A percentile compares a stretch with the other conserved stretches of the same genome.
Conservation (phyloP, 148 eudicot species). For the Amaranthus palmeri region DNA sequence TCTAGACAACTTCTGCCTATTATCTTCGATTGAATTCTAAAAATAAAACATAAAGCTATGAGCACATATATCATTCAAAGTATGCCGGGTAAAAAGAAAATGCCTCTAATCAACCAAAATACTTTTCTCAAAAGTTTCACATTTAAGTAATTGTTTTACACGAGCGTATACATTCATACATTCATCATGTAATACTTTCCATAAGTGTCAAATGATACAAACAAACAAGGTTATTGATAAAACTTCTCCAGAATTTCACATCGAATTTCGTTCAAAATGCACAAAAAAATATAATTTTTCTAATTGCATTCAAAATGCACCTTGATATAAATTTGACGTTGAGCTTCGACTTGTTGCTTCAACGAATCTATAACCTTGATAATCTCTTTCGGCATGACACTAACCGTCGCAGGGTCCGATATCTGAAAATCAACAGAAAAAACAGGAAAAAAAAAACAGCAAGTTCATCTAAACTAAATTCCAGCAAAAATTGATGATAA, state of each 20-base stretch:
- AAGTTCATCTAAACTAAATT: neutral
- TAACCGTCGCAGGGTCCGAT: slow-evolving; percentile 21
- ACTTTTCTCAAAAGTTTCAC: neutral
- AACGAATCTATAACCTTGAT: slow-evolving; percentile 55
- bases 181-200: neutral
- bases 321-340: slow-evolving; percentile 56
- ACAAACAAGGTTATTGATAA: no score
- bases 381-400: slow-evolving; percentile 38
- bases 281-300: neutral
- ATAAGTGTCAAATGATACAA: neutral
- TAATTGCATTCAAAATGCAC: slow-evolving; percentile 26
- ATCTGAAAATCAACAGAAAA: slow-evolving; percentile 29
- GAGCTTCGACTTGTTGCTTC: slow-evolving; percentile 61
- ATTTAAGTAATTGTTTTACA: neutral
- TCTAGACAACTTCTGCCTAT: slow-evolving; percentile 50
- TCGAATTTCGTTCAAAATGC: neutral
- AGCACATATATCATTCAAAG: neutral
- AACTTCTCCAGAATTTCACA: neutral
- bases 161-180: neutral
- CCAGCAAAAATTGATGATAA: neutral
- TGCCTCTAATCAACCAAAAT: neutral
- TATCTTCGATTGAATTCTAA: slow-evolving; percentile 78
- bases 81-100: no score
- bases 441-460: neutral
- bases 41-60: slow-evolving; percentile 13